Evolutionary conservation across 495 filamentous ascomycete species (phyloP).

Genomic region (Xylaria longipes): DNA sequence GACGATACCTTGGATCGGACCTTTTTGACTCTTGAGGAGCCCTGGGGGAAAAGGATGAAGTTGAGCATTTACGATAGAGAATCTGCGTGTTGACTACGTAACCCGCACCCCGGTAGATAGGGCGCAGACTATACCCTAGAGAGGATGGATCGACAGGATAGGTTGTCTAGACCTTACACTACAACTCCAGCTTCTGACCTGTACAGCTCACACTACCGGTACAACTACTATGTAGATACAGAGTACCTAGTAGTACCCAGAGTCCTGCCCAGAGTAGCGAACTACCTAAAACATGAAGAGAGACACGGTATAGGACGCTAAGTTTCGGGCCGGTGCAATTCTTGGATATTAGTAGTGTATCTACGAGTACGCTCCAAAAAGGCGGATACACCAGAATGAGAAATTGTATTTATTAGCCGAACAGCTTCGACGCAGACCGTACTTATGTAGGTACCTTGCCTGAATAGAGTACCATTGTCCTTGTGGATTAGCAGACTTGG

Average conservation of each 20-base stretch:
- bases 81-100: too few relatives aligned
- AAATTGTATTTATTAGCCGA: not conserved
- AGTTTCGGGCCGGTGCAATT: not conserved
- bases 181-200: not conserved
- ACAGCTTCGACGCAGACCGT: not conserved
- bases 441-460: not conserved
- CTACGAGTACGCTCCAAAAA: not conserved
- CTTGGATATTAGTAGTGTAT: not conserved
- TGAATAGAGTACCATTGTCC: constrained; percentile 1
- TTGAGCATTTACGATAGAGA: not conserved
- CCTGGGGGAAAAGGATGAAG: not conserved
- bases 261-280: not conserved
- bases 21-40: not conserved
- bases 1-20: not conserved
- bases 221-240: not conserved
- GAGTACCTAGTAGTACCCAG: not conserved
- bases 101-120: too few relatives aligned
- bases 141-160: too few relatives aligned
- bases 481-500: constrained; percentile 4
- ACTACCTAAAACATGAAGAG: not conserved
- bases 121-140: not conserved
- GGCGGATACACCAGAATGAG: not conserved
- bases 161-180: not conserved
- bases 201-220: not conserved
- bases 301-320: not conserved